phyloP scores from a whole-genome alignment of 345 rosid genomes.

The Hirschfeldia incana region DNA sequence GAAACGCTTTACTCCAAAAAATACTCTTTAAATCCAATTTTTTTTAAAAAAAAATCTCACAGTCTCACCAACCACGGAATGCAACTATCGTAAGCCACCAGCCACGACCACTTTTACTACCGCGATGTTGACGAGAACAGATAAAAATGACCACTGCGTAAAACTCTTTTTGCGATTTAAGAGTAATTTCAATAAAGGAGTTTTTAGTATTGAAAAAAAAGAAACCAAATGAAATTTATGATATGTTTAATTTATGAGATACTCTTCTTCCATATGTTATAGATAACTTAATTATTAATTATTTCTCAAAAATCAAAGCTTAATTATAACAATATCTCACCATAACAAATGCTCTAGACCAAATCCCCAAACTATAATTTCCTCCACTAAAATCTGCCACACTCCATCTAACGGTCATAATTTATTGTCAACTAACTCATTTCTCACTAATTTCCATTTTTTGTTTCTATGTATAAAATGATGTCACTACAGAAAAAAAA shows the following conservation, averaged over 20 bases:
- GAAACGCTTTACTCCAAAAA: slow-evolving; percentile 31
- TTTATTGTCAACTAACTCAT: slow-evolving; percentile 38
- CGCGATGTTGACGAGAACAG: slow-evolving; percentile 20
- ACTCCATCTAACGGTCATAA: slow-evolving; percentile 39
- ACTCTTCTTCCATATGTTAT: neutral
- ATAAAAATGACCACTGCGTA: slow-evolving; percentile 26
- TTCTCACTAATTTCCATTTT: slow-evolving; percentile 12
- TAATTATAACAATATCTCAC: neutral
- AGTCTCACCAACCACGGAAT: slow-evolving; percentile 44
- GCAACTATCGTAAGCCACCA: slow-evolving; percentile 38
- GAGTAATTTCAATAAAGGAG: neutral
- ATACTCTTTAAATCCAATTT: neutral
- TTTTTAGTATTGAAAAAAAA: neutral
- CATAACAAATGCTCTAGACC: slow-evolving; percentile 11
- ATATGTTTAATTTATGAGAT: neutral
- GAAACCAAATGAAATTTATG: neutral
- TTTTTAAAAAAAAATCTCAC: slow-evolving; percentile 7
- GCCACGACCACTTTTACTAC: slow-evolving; percentile 41
- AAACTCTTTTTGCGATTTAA: slow-evolving; percentile 15
- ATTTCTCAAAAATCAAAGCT: neutral
- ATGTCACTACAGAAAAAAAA: neutral
- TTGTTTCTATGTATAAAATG: neutral
- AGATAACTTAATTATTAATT: too few relatives aligned
- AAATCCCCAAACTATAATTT: slow-evolving; percentile 35
- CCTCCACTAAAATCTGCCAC: slow-evolving; percentile 27